Evolutionary conservation across 148 eudicot genomes (phyloP), one percentile per base, ranked within the genome.

Genomic region (Spergularia marina): DNA sequence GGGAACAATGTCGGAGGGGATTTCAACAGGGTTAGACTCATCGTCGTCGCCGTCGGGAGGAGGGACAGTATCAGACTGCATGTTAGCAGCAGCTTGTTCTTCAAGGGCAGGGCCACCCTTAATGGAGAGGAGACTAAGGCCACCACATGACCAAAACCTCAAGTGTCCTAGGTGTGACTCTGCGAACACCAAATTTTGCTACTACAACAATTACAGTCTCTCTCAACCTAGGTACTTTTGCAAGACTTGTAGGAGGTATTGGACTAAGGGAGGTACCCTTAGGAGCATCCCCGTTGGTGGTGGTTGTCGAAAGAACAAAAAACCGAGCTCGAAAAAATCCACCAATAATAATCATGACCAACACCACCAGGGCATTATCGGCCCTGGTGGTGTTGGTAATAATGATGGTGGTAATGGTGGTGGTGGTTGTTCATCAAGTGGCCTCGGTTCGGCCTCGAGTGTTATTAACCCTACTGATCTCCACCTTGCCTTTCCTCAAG

Each of bases 241-340:
- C 86, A 92, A 92, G 83, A 86, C 97, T n/a, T 92, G 97, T 77
- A 78, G 97, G 58, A 82, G 94, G 68, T 92, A 92, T 60, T 92
- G 97, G 95, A 90, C 97, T 40, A 90, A 88, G 73, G 92, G 97
- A 0, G 97, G 97, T 13, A 88, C 91, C 74, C 92, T 92, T 16
- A 75, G 95, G 69, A 92, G 90, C 90, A 92, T 92, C 73, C 97
- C 97, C 0, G 97, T 90, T 16, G 97, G 97, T 0, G 97, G 94
- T 1, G 94, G 97, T 0, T 90, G 95, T 66, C 73, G 97, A 54
- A 92, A 92, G 69, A 87, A 89, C 88, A 92, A 90, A 77, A 92
- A 88, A 71, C 74, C 86, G n/a, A 78, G 83, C 15, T 82, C 88
- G 11, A 80, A 83, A 71, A 86, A 83, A 52, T 71, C 86, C 63